Conservation (phyloP, 371 early-diverging fungal species). For the Zopfochytrium polystomum region DNA sequence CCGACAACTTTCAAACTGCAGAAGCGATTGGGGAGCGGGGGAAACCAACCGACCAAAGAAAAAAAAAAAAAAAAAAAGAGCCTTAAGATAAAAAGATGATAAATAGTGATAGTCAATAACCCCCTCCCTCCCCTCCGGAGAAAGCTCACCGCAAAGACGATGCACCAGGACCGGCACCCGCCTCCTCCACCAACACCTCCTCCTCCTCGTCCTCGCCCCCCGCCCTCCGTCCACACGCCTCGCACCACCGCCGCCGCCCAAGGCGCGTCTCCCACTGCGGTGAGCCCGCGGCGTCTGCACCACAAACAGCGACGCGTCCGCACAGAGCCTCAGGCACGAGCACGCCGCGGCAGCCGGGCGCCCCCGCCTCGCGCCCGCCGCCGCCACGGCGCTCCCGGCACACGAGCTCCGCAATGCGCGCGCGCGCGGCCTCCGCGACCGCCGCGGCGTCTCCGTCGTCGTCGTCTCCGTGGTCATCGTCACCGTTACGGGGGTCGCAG, state of each 20-base stretch:
- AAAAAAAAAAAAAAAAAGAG: slow-evolving; percentile 1
- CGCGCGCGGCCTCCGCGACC: slow-evolving; percentile 1
- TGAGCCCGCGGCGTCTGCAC: too few relatives aligned
- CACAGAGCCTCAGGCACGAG: too few relatives aligned
- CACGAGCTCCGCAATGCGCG: neutral
- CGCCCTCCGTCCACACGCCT: neutral
- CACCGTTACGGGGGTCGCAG: too few relatives aligned
- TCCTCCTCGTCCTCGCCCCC: too few relatives aligned
- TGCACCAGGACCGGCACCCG: too few relatives aligned
- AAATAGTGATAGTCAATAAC: neutral
- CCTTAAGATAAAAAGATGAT: neutral
- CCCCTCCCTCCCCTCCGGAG: neutral
- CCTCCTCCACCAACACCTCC: too few relatives aligned
- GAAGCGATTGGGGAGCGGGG: neutral
- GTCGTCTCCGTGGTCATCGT: slow-evolving; percentile 2
- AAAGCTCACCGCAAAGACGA: neutral
- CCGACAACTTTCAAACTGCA: neutral
- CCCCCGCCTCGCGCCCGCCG: too few relatives aligned
- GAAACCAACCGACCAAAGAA: neutral
- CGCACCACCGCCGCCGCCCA: too few relatives aligned
- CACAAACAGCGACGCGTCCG: too few relatives aligned
- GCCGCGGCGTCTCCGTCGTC: slow-evolving; percentile 29
- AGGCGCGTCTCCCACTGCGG: too few relatives aligned
- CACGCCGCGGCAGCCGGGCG: too few relatives aligned
- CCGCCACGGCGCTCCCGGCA: slow-evolving; percentile 2